Base-by-base conservation (phyloP, 129 eudicot species). In the Kitagawia praeruptora region DNA sequence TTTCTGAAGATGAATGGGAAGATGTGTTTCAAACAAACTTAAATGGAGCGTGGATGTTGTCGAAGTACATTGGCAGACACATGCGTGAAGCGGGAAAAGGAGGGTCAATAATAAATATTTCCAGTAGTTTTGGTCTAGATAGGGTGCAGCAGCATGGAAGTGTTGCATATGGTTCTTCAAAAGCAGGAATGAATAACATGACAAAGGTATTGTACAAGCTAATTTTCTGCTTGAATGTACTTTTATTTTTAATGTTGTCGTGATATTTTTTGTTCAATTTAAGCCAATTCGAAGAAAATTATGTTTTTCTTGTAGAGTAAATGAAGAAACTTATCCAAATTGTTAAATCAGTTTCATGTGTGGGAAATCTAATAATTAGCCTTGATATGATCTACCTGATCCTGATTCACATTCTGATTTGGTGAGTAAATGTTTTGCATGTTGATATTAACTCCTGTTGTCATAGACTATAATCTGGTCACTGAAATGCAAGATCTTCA, bases 101-200 rank as follows among this genome's bases (percentile, higher is more conserved):
- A 44, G 77, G 77, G 39, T 74, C 77, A 9, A 74, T 74, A 4
- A 44, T 74, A 74, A 74, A 74, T 31, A 74, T 74, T n/a, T 74
- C 77, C 77, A 44, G 54, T 74, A 4, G 27, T 42, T 74, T 74
- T n/a, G 53, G 37, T 44, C 7, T 74, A n/a, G 54, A 74, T 74
- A 73, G 76, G 53, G 76, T 73, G 7, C 76, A 73, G n/a, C 76
- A 73, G 27, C 37, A 73, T 73, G 76, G 76, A 73, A 73, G 76
- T 42, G 76, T 73, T 23, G 76, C 76, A 18, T 73, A 73, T 42
- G 54, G 53, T 42, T 73, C 76, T 23, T 73, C 76, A 21, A 73
- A 73, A 73, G 53, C 76, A 40, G 76, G 54, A 19, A 73, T 73
- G 76, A 73, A 73, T 31, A 44, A 74, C 77, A 74, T 74, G 77